Conservation (phyloP, 1,284 basidiomycete species). For the Pascua sp. region DNA sequence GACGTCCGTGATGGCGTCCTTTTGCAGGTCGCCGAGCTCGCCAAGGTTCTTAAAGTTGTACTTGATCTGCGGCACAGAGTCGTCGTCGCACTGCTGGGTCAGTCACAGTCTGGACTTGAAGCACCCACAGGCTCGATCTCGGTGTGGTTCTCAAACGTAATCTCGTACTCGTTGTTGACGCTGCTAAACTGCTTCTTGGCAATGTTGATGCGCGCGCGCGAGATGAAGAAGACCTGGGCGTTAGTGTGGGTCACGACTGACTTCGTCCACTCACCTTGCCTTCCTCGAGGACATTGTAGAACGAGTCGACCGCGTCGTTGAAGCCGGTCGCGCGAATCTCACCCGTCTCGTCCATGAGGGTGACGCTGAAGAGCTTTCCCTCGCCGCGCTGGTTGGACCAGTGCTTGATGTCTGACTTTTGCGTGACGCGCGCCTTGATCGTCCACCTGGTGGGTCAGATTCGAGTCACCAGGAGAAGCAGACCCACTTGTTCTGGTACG, state of each 20-base stretch:
- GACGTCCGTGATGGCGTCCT: conserved; percentile 70
- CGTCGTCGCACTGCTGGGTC: conserved; percentile 62
- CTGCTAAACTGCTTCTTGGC: conserved; percentile 98
- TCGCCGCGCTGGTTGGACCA: conserved; percentile 91
- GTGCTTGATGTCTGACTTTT: conserved; percentile 82
- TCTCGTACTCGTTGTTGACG: conserved; percentile 89
- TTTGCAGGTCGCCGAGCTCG: conserved; percentile 62
- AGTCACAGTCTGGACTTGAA: background rate
- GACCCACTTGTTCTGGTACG: conserved; percentile 83
- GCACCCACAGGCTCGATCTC: conserved; percentile 60
- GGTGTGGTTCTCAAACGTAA: conserved; percentile 77
- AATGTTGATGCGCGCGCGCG: conserved; percentile 84
- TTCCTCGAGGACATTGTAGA: conserved; percentile 81
- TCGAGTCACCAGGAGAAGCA: conserved; percentile 2
- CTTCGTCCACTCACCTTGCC: conserved; percentile 62
- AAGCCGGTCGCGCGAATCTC: conserved; percentile 92
- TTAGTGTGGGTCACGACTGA: conserved; percentile 11
- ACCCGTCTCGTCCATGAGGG: conserved; percentile 90
- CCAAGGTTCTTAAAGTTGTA: conserved; percentile 75
- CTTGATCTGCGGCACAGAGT: conserved; percentile 71
- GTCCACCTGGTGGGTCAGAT: conserved; percentile 62
- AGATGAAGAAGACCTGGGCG: conserved; percentile 68
- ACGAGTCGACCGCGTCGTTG: conserved; percentile 78
- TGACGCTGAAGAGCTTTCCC: conserved; percentile 91
- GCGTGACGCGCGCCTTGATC: conserved; percentile 89